Base-by-base conservation (phyloP, 2,329 filamentous ascomycete species). In the Aureobasidium sp. region DNA sequence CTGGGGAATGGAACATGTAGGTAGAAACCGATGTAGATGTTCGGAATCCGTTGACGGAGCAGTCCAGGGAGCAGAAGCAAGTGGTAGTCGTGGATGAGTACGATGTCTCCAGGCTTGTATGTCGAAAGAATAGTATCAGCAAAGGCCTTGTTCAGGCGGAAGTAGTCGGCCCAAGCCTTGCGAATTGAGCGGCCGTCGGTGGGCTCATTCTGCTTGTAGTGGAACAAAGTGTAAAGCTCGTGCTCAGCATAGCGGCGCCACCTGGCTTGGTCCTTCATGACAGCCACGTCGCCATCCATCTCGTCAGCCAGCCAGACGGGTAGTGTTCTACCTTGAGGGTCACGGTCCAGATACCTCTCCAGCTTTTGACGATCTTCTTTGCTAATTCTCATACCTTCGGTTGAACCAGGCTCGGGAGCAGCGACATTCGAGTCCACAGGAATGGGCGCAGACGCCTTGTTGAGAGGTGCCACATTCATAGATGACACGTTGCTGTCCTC, bases 121-220 rank as follows among this genome's bases (percentile, higher is more conserved):
- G 89, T 82, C 70, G 93, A 87, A 64, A 94, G 81, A 68, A 97
- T 96, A 65, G 87, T 86, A 73, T 96, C 88, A 64, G 93, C 92
- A 69, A 97, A 97, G 66, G 91, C 87, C 71, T 91, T 87, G 77
- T 97, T 97, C 84, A 97, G 88, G 59, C 88, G 87, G 73, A 91
- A 89, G 76, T 96, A 97, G 76, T 97, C 91, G 29, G 88, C 86
- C 92, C 93, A 97, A 69, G 91, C 87, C 46, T 88, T 82, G 59
- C 90, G 86, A 72, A 94, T 90, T 20, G 86, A 85, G 67, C 89
- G 86, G 39, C 91, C 91, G 73, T 97, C 90, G 13, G 87, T 90
- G 1, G 93, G 91, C 73, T 92, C 90, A 71, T 96, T 90, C 71
- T 94, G 90, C 77, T 96, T 96, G 81, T 97, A 97, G 76, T 97